Evolutionary conservation across 352 stramenopile species (phyloP).

Genomic region (Globisporangium iwayamae): DNA sequence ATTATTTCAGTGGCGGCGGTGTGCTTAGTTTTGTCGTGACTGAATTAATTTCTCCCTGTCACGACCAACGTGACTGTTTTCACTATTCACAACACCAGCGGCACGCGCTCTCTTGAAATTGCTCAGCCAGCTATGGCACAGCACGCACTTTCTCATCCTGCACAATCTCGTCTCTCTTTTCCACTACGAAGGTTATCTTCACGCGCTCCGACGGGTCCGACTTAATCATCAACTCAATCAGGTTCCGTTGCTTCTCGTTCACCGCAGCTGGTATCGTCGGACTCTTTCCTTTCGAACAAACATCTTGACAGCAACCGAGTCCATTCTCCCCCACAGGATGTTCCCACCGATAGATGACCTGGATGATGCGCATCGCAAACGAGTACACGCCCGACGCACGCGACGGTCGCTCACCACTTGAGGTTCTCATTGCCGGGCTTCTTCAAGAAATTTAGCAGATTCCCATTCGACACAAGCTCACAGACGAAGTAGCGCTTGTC

Average conservation of each 20-base stretch:
- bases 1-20: too few species aligned
- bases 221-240: neutral
- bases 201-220: neutral
- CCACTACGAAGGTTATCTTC: neutral
- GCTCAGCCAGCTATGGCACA: too few species aligned
- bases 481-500: neutral
- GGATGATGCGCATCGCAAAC: slow-evolving; percentile 10
- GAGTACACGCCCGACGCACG: slow-evolving; percentile 11
- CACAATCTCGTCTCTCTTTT: neutral
- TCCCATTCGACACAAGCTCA: neutral
- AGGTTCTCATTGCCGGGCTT: neutral
- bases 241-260: neutral
- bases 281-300: neutral
- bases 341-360: neutral
- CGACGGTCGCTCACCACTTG: neutral
- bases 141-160: neutral
- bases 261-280: neutral
- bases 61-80: too few species aligned
- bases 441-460: neutral
- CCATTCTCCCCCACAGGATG: neutral
- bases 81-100: too few species aligned
- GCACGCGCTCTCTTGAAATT: too few species aligned
- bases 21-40: too few species aligned
- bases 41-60: too few species aligned
- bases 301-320: neutral